Conservation (phyloP, 805 yeast species). For the Ogataea populi-albae region DNA sequence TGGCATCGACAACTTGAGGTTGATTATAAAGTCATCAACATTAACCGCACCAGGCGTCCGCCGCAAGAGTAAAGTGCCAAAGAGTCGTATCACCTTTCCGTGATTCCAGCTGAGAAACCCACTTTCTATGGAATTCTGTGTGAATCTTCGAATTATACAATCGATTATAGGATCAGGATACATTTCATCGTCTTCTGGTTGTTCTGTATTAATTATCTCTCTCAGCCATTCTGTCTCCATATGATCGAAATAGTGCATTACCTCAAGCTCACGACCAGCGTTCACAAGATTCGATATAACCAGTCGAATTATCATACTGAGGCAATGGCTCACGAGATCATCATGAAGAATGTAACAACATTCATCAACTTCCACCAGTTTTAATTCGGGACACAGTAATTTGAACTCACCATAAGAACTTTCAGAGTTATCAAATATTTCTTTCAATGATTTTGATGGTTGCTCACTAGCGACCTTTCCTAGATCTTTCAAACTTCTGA, state of each 20-base stretch:
- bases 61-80: slow-evolving; percentile 17
- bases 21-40: slow-evolving; percentile 55
- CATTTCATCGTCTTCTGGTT: not conserved
- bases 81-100: slow-evolving; percentile 17
- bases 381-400: slow-evolving; percentile 6
- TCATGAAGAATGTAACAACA: slow-evolving; percentile 13
- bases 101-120: slow-evolving; percentile 16
- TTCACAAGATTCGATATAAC: slow-evolving; percentile 11
- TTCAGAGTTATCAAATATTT: slow-evolving; percentile 13
- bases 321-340: slow-evolving; percentile 11
- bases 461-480: not conserved
- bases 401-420: slow-evolving; percentile 10
- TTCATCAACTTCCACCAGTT: slow-evolving; percentile 14
- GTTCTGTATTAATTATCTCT: slow-evolving; percentile 3
- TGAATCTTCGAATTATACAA: slow-evolving; percentile 10
- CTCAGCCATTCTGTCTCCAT: slow-evolving; percentile 4
- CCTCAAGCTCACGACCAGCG: slow-evolving; percentile 12
- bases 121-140: slow-evolving; percentile 11
- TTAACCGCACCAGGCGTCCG: slow-evolving; percentile 7
- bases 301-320: slow-evolving; percentile 9
- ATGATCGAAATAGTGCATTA: slow-evolving; percentile 7
- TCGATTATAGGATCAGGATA: slow-evolving; percentile 12
- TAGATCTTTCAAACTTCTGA: slow-evolving; percentile 4
- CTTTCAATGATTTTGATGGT: slow-evolving; percentile 1
- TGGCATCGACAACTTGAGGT: slow-evolving; percentile 66